phyloP scores from a whole-genome alignment of 2,329 filamentous ascomycete genomes.

The Phaeosphaeria sp. region DNA sequence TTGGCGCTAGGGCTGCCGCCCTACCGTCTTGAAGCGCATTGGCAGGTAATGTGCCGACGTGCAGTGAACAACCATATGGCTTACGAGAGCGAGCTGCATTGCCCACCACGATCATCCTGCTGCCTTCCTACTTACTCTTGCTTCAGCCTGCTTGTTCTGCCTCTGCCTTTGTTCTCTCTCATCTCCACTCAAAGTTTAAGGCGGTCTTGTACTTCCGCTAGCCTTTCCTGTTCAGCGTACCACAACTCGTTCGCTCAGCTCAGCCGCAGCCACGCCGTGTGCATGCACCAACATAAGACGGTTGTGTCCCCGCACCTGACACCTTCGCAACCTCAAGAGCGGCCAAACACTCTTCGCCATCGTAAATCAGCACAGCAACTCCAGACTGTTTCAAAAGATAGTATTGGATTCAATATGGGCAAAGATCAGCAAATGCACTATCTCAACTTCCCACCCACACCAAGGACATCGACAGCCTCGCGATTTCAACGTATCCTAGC shows the following conservation, averaged over 20 bases:
- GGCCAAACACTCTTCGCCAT: not conserved
- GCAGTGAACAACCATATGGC: not conserved
- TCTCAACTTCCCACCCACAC: not conserved
- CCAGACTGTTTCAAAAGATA: not conserved
- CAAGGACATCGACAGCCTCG: not conserved
- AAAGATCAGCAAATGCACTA: slow-evolving; percentile 1
- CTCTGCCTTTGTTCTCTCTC: not conserved
- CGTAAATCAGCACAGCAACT: not conserved
- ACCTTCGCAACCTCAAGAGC: not conserved
- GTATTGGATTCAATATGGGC: not conserved
- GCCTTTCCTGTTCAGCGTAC: not conserved
- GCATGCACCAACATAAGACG: slow-evolving; percentile 8
- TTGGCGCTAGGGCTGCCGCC: slow-evolving; percentile 20
- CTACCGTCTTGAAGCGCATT: slow-evolving; percentile 18
- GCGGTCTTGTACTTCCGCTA: not conserved
- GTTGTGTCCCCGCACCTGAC: slow-evolving; percentile 4
- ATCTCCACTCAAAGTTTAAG: not conserved
- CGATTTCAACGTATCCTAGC: slow-evolving; percentile 11
- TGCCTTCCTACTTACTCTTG: not conserved
- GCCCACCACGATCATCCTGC: slow-evolving; percentile 5
- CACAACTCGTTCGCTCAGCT: slow-evolving; percentile 7
- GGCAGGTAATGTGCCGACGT: slow-evolving; percentile 11
- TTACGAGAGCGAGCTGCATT: not conserved
- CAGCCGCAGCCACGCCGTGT: slow-evolving; percentile 9
- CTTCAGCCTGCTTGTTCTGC: not conserved